A percentile compares a stretch with the other conserved stretches of the same genome.
These are phyloP conservation scores for Colletotrichum echinochloae DNA, from an alignment of 2,329 filamentous ascomycete genomes.

Conservation along the genomic window DNA sequence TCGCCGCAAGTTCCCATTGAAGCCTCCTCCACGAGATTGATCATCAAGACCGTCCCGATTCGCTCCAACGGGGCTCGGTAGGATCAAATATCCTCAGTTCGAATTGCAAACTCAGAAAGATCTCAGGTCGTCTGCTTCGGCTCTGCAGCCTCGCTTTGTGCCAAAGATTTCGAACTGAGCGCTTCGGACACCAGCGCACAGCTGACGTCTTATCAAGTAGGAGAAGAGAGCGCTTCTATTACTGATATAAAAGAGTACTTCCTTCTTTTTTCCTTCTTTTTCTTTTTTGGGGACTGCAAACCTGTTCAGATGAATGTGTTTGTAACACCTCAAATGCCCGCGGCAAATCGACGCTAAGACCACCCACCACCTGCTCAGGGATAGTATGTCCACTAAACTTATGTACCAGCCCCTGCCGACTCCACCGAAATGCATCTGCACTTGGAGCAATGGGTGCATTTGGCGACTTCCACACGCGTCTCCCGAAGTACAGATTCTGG, in stretches of 20 bases:
- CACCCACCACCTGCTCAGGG: conserved; percentile 10
- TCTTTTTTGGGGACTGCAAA: too few species aligned
- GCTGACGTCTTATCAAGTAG: neutral
- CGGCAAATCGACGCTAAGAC: conserved; percentile 9
- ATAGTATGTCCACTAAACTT: conserved; percentile 18
- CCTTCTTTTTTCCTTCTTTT: too few species aligned
- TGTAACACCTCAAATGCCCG: neutral
- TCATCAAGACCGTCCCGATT: neutral
- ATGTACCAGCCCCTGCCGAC: conserved; percentile 18
- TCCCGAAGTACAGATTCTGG: conserved; percentile 9
- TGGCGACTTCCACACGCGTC: conserved; percentile 29
- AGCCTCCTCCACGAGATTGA: neutral
- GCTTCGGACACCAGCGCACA: neutral
- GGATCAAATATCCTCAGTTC: neutral
- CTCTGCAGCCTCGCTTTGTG: neutral
- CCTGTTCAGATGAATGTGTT: neutral
- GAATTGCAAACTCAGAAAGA: neutral
- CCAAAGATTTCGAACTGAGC: neutral
- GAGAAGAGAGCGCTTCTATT: neutral
- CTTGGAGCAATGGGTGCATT: conserved; percentile 15
- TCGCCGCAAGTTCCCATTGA: neutral
- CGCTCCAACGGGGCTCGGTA: neutral
- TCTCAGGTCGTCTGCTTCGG: neutral
- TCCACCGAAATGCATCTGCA: conserved; percentile 24
- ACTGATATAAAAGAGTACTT: neutral